Conservation (phyloP, 805 yeast genomes). For the Starmerella vaccinii region DNA sequence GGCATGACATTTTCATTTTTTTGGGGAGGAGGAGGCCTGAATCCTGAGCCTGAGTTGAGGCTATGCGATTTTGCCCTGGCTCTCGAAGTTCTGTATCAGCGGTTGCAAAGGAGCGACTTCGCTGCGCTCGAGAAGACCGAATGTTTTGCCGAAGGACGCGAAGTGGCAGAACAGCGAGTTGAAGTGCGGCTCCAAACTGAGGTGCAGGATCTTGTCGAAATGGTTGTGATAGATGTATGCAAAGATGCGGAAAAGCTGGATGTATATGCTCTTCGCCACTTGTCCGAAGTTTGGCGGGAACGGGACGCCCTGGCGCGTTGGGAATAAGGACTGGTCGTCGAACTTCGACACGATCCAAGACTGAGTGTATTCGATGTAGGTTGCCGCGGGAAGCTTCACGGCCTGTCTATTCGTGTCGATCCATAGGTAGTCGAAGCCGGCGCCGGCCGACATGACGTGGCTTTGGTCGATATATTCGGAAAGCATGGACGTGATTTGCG, state of each 20-base stretch:
- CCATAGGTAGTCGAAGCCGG: constrained; percentile 85
- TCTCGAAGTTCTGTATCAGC: constrained; percentile 68
- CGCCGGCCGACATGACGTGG: constrained; percentile 82
- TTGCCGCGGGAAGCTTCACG: constrained; percentile 79
- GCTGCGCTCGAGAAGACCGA: constrained; percentile 62
- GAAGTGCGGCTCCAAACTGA: constrained; percentile 94
- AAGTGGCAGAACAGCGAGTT: constrained; percentile 94
- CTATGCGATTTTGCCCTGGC: constrained; percentile 67
- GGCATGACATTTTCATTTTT: no score
- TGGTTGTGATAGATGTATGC: constrained; percentile 94
- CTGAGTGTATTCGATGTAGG: constrained; percentile 82
- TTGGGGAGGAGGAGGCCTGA: not conserved
- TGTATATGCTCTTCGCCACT: constrained; percentile 74
- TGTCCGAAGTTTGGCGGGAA: constrained; percentile 77
- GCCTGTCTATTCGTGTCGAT: constrained; percentile 71
- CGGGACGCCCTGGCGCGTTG: constrained; percentile 78
- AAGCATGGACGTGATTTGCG: constrained; percentile 82
- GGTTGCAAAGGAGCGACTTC: constrained; percentile 73
- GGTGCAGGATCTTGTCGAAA: constrained; percentile 84
- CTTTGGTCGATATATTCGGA: constrained; percentile 87
- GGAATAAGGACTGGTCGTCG: constrained; percentile 82
- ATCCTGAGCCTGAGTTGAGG: not conserved
- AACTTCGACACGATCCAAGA: constrained; percentile 83
- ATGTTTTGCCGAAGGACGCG: constrained; percentile 75
- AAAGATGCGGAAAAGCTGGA: constrained; percentile 90